Percentiles rank a stretch among this genome's conserved stretches.
Evolutionary conservation across 2,329 filamentous ascomycete genomes (phyloP).

Genomic region (Diaporthe citrichinensis): DNA sequence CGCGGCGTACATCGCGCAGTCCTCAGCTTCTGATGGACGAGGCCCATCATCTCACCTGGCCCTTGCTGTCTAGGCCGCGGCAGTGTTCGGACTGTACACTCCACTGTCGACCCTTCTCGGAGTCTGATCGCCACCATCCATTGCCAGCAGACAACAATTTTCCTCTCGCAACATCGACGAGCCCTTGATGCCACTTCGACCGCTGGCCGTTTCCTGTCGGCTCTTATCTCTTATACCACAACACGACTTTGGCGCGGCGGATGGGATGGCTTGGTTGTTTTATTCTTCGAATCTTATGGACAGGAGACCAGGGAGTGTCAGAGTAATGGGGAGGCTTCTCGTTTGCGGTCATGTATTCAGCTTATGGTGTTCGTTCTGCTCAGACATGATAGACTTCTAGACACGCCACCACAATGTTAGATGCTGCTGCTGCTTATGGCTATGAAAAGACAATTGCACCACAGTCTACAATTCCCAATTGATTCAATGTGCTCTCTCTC

Average conservation of each 20-base stretch:
- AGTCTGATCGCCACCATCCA: conserved; percentile 36
- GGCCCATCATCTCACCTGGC: conserved; percentile 39
- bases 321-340: conserved; percentile 36
- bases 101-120: conserved; percentile 35
- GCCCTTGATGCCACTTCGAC: conserved; percentile 3
- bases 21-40: conserved; percentile 36
- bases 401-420: conserved; percentile 39
- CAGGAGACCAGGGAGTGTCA: conserved; percentile 35
- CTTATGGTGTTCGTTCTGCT: conserved; percentile 12
- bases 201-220: not conserved
- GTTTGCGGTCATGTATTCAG: conserved; percentile 35
- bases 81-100: conserved; percentile 40
- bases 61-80: conserved; percentile 42
- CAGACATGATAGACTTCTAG: conserved; percentile 39
- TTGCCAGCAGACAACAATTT: conserved; percentile 1
- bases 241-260: conserved; percentile 30
- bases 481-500: not conserved
- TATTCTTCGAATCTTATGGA: conserved; percentile 39
- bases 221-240: conserved; percentile 26
- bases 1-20: conserved; percentile 38
- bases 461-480: not conserved
- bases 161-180: not conserved
- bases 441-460: not conserved
- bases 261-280: conserved; percentile 34
- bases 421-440: conserved; percentile 36